Percentiles rank a stretch among this genome's conserved stretches.
Conservation (phyloP, 164 flowering plant species). For the Stephania cephalantha region DNA sequence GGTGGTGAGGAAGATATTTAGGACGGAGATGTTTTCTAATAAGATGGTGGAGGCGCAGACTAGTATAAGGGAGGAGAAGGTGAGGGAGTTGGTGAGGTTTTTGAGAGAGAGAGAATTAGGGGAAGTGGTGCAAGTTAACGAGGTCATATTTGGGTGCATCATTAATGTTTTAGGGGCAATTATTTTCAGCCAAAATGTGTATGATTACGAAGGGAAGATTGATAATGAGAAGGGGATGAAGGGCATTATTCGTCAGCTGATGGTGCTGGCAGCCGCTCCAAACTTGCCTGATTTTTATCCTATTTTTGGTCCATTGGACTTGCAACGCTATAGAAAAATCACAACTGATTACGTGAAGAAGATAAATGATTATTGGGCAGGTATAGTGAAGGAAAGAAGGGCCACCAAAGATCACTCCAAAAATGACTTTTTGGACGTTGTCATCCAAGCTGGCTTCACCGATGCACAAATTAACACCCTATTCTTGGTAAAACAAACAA, state of each 20-base stretch:
- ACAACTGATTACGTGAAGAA: neutral
- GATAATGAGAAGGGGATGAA: slow-evolving; percentile 15
- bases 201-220: slow-evolving; percentile 10
- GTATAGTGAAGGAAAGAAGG: slow-evolving; percentile 28
- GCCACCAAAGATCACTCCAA: neutral
- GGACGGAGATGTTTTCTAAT: no score
- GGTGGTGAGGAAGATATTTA: no score
- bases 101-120: slow-evolving; percentile 17
- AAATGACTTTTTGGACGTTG: slow-evolving; percentile 27
- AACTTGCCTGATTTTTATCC: slow-evolving; percentile 32
- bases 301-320: slow-evolving; percentile 23
- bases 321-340: slow-evolving; percentile 21
- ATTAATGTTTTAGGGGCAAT: slow-evolving; percentile 21
- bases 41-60: neutral
- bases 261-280: slow-evolving; percentile 16
- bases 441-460: slow-evolving; percentile 18
- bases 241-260: slow-evolving; percentile 8
- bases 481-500: slow-evolving; percentile 18
- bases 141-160: slow-evolving; percentile 16
- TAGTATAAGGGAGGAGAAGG: slow-evolving; percentile 24
- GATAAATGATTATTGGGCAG: slow-evolving; percentile 22
- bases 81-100: slow-evolving; percentile 21
- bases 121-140: slow-evolving; percentile 17
- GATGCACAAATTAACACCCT: slow-evolving; percentile 27
- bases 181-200: slow-evolving; percentile 3